Evolutionary conservation across 2,329 filamentous ascomycete genomes (phyloP), one percentile per base, ranked within the genome.

Genomic region (Ophiosphaerella herpotricha): DNA sequence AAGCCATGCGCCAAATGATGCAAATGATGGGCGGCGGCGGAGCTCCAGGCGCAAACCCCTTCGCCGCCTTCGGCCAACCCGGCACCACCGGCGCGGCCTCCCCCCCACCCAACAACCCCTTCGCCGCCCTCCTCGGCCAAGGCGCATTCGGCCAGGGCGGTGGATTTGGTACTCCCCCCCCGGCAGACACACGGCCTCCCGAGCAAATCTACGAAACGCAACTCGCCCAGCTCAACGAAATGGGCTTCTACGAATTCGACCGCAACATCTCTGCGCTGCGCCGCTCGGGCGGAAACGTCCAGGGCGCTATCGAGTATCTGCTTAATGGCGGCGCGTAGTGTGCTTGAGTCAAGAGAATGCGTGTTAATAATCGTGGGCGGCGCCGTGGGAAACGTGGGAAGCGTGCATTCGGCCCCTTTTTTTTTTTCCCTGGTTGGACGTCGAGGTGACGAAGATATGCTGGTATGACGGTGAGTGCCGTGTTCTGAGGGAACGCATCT

Each of bases 191-290:
- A 66, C 83, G 93, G 55, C 92, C 94, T 4, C 93, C 94, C 0
- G 94, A 99, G 78, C 94, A 97, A 75, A 81, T 90, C 51, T 99
- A 96, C 64, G 91, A 89, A 3, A 86, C 90, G 29, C 93, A 99
- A 75, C 79, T 99, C 42, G 82, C 91, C 52, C 91, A 97, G 76
- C 78, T 99, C 55, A 99, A 99, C 72, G 94, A 97, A 60, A 99
- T 99, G 94, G 94, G 94, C 3, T 99, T 99, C 76, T 96, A 86
- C 71, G 92, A 99, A 69, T 99, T 97, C 68, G 93, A 99, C 44
- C 80, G 89, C 61, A 99, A 99, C 63, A 85, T 99, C 29, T 86
- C 89, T 48, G 94, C 94, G 5, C 77, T 99, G 66, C 83, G 93
- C 73, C 84, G 93, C 65, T 90, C 90, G 52, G 94, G 94, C 7